Base-by-base conservation (phyloP, 352 stramenopile species). In the Phytophthora ohioensis region DNA sequence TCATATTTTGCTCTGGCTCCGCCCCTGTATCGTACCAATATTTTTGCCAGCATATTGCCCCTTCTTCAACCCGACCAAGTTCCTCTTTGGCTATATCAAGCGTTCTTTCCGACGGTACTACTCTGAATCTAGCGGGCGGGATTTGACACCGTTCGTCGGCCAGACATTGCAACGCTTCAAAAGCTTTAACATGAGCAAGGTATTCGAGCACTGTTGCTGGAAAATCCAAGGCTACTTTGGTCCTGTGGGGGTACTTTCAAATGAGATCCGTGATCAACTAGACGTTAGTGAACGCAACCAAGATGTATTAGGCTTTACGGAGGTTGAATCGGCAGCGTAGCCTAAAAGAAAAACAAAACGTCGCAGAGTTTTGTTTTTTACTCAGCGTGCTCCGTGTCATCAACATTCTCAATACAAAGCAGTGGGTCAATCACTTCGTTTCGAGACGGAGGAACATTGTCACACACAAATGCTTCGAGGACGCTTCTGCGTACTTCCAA, bases 401-500 rank as follows among this genome's bases (percentile, higher is more conserved):
- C 35, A 10, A 39, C 10, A 2, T 39, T 39, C 35, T 39, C 10
- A 7, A 39, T 39, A 39, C 35, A 2, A 11, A 39, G 35, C 6
- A 39, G 35, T 10, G 35, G 35, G 35, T 39, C 35, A 10, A 39
- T 39, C 42, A 48, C 42, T 10, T 48, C n/a, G 5, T 4, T 3
- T 30, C 42, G n/a, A 13, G 13, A 30, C 4, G n/a, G 15, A 48
- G 42, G 42, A 9, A 47, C 42, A 21, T 30, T 47, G 42, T 4
- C 42, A 9, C 42, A n/a, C 15, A 21, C 5, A 48, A 48, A 48
- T 21, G 13, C 42, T n/a, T 30, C 42, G 42, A 48, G 21, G 15
- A 27, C n/a, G 42, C 42, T 48, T n/a, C 27, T 48, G 42, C 42
- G 42, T 12, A 48, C 15, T 48, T 48, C n/a, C 42, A 48, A n/a